Evolutionary conservation across 2,329 filamentous ascomycete genomes (phyloP).

Genomic region (Venturia aucupariae): DNA sequence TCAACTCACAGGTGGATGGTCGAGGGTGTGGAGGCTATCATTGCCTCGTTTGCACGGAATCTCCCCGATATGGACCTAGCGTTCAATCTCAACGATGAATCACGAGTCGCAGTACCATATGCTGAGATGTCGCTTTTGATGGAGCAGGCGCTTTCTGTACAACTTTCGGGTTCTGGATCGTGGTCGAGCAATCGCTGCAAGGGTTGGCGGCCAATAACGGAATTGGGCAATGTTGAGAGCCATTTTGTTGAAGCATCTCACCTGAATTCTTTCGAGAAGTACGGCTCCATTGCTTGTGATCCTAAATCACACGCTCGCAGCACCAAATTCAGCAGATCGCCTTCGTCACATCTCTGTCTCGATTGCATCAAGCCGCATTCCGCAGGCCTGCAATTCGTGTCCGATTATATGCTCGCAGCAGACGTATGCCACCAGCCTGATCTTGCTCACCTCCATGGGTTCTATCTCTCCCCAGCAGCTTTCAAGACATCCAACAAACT

Average conservation of each 20-base stretch:
- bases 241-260: conserved; percentile 27
- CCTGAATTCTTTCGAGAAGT: conserved; percentile 28
- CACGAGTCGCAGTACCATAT: conserved; percentile 46
- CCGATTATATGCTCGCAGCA: conserved; percentile 54
- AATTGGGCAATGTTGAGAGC: conserved; percentile 17
- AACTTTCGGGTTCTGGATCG: conserved; percentile 22
- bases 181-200: conserved; percentile 32
- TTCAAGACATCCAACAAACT: conserved; percentile 55
- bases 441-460: conserved; percentile 61
- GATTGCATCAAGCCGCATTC: conserved; percentile 57
- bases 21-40: conserved; percentile 44
- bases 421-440: conserved; percentile 72
- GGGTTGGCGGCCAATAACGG: conserved; percentile 30
- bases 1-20: conserved; percentile 52
- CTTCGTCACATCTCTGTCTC: conserved; percentile 51
- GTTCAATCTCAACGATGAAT: conserved; percentile 54
- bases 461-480: conserved; percentile 57
- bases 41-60: conserved; percentile 43
- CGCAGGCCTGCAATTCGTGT: conserved; percentile 51
- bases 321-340: conserved; percentile 49
- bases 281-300: conserved; percentile 48
- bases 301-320: conserved; percentile 51
- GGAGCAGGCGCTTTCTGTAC: conserved; percentile 18
- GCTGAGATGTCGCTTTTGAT: conserved; percentile 31
- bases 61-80: conserved; percentile 56